These are phyloP conservation scores for Lentinula aciculospora DNA, from an alignment of 768 basidiomycete genomes.

Conservation along the genomic window DNA sequence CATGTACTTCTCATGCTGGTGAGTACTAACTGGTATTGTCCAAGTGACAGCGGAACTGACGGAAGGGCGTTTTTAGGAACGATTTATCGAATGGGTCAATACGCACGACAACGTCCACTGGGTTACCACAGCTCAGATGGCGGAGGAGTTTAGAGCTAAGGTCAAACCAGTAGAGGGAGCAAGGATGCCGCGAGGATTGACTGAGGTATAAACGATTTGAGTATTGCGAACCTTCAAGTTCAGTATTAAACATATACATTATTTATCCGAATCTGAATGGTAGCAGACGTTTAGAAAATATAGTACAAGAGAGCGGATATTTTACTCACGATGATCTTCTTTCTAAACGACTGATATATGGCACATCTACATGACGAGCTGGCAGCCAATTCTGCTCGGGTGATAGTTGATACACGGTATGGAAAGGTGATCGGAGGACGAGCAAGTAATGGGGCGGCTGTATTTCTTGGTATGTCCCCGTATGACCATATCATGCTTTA, in stretches of 20 bases:
- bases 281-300: too few relatives aligned
- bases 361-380: constrained; percentile 57
- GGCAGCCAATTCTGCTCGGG: constrained; percentile 27
- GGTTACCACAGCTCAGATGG: constrained; percentile 68
- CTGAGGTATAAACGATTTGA: neutral
- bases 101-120: constrained; percentile 64
- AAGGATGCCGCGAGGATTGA: constrained; percentile 48
- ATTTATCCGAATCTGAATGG: too few relatives aligned
- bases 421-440: constrained; percentile 55
- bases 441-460: constrained; percentile 53
- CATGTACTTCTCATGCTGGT: constrained; percentile 72
- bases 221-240: too few relatives aligned
- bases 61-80: constrained; percentile 33
- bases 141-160: constrained; percentile 52
- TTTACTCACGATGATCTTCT: neutral
- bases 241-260: too few relatives aligned
- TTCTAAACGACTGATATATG: neutral
- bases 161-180: constrained; percentile 43
- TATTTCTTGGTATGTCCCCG: constrained; percentile 51
- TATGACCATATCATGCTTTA: neutral
- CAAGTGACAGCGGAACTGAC: neutral
- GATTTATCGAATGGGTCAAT: constrained; percentile 73
- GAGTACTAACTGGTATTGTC: neutral
- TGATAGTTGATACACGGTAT: constrained; percentile 48
- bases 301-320: too few relatives aligned